Conservation (phyloP, 768 basidiomycete species). For the Psilocybe subaeruginosa region DNA sequence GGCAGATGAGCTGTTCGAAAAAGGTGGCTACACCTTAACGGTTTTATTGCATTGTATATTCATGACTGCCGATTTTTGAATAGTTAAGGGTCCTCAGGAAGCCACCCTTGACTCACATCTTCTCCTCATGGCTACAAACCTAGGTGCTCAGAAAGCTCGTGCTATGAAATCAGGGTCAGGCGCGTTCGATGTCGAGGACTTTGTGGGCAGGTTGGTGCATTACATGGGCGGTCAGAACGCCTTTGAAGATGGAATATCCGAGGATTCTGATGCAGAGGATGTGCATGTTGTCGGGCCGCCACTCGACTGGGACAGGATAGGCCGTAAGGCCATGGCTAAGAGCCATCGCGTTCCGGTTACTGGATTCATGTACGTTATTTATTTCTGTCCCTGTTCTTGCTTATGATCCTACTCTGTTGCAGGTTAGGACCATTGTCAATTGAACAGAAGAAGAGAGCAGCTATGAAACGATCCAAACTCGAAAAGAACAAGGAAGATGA, state of each 20-base stretch:
- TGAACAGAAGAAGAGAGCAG: conserved; percentile 78
- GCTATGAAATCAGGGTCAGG: conserved; percentile 87
- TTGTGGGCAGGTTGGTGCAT: conserved; percentile 70
- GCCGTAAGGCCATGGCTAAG: conserved; percentile 80
- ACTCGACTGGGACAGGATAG: conserved; percentile 87
- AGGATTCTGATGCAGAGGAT: conserved; percentile 57
- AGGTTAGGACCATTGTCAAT: conserved; percentile 93
- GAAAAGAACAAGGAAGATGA: conserved; percentile 75
- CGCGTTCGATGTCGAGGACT: conserved; percentile 92
- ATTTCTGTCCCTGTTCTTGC: conserved; percentile 7
- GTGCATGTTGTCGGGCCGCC: conserved; percentile 44
- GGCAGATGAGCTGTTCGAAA: conserved; percentile 65
- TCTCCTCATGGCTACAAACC: conserved; percentile 74
- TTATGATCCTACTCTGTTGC: conserved; percentile 9
- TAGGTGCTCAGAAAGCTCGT: conserved; percentile 87
- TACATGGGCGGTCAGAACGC: conserved; percentile 74
- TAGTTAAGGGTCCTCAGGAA: conserved; percentile 83
- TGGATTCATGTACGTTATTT: conserved; percentile 79
- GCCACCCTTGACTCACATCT: conserved; percentile 89
- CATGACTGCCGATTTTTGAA: neutral
- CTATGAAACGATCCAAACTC: conserved; percentile 62
- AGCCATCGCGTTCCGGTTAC: conserved; percentile 79
- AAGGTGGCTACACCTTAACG: conserved; percentile 41
- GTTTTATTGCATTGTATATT: neutral
- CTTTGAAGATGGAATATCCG: conserved; percentile 45